Percentiles rank a stretch among this genome's conserved stretches.
Evolutionary conservation across 129 eudicot species (phyloP).

Genomic region (Saposhnikovia divaricata): DNA sequence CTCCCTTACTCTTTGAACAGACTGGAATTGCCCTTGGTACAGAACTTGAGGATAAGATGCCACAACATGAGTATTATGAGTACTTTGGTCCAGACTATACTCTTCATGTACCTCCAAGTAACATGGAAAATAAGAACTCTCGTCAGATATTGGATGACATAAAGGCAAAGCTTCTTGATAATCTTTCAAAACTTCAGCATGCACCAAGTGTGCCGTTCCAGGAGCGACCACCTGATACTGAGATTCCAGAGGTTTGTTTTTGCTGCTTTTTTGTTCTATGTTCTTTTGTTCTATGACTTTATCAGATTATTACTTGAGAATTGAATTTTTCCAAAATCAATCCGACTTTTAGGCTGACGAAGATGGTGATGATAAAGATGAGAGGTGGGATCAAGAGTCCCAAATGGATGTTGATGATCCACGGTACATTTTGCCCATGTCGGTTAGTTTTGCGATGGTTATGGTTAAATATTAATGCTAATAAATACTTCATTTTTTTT

Average conservation of each 20-base stretch:
- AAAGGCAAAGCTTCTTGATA: slow-evolving; percentile 69
- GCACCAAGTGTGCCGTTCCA: slow-evolving; percentile 97
- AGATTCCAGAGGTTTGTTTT: slow-evolving; percentile 73
- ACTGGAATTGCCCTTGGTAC: slow-evolving; percentile 91
- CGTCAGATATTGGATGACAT: slow-evolving; percentile 75
- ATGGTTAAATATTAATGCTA: background rate
- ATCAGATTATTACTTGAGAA: background rate
- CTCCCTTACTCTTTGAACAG: background rate
- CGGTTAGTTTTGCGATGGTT: background rate
- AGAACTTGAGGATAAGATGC: slow-evolving; percentile 92
- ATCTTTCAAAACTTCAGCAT: slow-evolving; percentile 85
- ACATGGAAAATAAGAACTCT: slow-evolving; percentile 94
- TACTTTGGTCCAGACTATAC: slow-evolving; percentile 96
- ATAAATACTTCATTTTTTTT: background rate
- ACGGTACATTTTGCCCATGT: slow-evolving; percentile 25
- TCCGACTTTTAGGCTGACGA: slow-evolving; percentile 53
- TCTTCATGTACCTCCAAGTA: slow-evolving; percentile 96
- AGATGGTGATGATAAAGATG: slow-evolving; percentile 51
- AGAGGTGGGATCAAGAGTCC: slow-evolving; percentile 54
- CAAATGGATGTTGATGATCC: slow-evolving; percentile 50
- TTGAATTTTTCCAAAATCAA: background rate
- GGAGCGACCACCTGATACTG: slow-evolving; percentile 94
- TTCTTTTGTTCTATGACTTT: background rate
- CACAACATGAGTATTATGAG: slow-evolving; percentile 84
- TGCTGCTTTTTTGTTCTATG: background rate